phyloP scores from a whole-genome alignment of 2,329 filamentous ascomycete species.

The Mycosphaerella sp. region DNA sequence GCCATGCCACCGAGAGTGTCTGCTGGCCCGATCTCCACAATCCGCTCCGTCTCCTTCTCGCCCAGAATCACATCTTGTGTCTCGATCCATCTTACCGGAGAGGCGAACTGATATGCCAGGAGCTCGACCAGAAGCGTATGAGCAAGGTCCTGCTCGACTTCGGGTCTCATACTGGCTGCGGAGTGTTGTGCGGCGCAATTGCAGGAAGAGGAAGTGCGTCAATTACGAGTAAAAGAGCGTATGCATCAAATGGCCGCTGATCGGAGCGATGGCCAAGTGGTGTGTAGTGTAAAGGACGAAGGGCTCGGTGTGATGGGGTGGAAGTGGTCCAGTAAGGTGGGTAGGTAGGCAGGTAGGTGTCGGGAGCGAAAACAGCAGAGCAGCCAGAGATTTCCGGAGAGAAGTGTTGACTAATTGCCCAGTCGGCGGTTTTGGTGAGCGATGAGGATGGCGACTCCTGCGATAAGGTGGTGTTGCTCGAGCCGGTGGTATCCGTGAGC shows the following conservation, averaged over 20 bases:
- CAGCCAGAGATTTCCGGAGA: conserved; percentile 14
- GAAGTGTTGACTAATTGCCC: neutral
- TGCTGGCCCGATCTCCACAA: conserved; percentile 94
- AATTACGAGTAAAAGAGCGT: conserved; percentile 17
- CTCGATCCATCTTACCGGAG: conserved; percentile 98
- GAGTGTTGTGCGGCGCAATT: conserved; percentile 18
- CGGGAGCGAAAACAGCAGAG: conserved; percentile 4
- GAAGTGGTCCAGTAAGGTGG: too few relatives aligned
- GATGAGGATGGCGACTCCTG: conserved; percentile 5
- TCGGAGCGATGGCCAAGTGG: conserved; percentile 11
- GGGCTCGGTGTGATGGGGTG: too few relatives aligned
- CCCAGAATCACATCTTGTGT: conserved; percentile 99
- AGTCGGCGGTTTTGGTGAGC: neutral
- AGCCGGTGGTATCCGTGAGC: conserved; percentile 6
- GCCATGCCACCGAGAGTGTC: conserved; percentile 98
- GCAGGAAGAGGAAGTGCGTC: conserved; percentile 2
- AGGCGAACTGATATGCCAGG: conserved; percentile 97
- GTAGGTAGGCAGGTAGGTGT: neutral
- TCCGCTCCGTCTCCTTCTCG: conserved; percentile 91
- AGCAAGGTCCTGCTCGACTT: conserved; percentile 98
- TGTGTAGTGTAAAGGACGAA: neutral
- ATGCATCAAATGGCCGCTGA: conserved; percentile 14
- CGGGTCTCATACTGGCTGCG: conserved; percentile 69
- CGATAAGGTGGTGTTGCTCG: conserved; percentile 5
- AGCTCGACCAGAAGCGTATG: conserved; percentile 98